phyloP scores from a whole-genome alignment of 176 grass and related monocot species.

The Musa schizocarpa region DNA sequence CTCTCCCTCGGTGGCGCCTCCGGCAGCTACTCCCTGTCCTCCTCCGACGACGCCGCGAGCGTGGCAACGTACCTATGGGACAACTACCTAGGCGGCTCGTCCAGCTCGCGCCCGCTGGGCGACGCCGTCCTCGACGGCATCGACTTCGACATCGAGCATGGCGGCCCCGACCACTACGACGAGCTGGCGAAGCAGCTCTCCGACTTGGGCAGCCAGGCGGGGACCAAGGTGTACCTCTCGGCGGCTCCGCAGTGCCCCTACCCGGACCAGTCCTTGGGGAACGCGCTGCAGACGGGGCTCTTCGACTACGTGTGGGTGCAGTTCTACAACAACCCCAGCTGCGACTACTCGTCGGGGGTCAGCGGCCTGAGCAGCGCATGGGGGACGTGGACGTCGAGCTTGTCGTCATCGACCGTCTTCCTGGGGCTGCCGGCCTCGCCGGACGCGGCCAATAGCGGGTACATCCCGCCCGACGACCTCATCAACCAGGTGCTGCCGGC shows the following conservation, averaged over 20 bases:
- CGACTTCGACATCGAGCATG: conserved; percentile 73
- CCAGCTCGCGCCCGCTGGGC: conserved; percentile 43
- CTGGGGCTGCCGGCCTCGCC: conserved; percentile 50
- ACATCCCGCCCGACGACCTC: conserved; percentile 39
- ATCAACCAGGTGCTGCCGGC: conserved; percentile 42
- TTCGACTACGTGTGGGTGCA: conserved; percentile 75
- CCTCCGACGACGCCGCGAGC: conserved; percentile 20
- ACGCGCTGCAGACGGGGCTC: conserved; percentile 37
- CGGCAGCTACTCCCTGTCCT: conserved; percentile 45
- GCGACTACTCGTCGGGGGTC: conserved; percentile 24
- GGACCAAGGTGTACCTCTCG: conserved; percentile 39
- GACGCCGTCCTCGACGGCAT: conserved; percentile 54
- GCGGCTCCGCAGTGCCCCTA: conserved; percentile 78
- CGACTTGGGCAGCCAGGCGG: conserved; percentile 27
- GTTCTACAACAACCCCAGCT: conserved; percentile 63
- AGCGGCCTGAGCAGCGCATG: conserved; percentile 44
- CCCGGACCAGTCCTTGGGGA: conserved; percentile 38
- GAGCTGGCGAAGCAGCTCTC: conserved; percentile 44
- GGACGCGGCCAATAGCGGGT: conserved; percentile 31
- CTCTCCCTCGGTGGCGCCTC: conserved; percentile 55
- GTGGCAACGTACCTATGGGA: conserved; percentile 66
- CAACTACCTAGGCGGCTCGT: conserved; percentile 46
- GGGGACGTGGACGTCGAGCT: conserved; percentile 49
- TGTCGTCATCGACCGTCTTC: conserved; percentile 43
- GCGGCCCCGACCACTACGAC: conserved; percentile 40